phyloP scores from a whole-genome alignment of 2,329 filamentous ascomycete genomes.

The Pezicula neosporulosa region DNA sequence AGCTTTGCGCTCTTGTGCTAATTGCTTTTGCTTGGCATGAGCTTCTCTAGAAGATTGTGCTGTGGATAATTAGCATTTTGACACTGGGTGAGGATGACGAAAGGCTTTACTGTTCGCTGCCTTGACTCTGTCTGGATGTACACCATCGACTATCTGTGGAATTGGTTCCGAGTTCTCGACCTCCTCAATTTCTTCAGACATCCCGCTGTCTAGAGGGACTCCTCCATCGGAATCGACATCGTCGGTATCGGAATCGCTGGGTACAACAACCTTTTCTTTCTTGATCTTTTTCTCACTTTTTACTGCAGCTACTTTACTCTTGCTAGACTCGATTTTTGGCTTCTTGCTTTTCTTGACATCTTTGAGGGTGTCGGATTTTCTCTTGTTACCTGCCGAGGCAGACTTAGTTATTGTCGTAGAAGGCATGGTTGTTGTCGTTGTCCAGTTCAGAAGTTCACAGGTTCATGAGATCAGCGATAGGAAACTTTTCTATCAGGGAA shows the following conservation, averaged over 20 bases:
- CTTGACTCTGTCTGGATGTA: slow-evolving; percentile 30
- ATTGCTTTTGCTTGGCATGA: slow-evolving; percentile 87
- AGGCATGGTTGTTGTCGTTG: slow-evolving; percentile 22
- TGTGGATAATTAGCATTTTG: slow-evolving; percentile 25
- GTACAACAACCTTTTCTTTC: slow-evolving; percentile 35
- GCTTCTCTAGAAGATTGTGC: slow-evolving; percentile 75
- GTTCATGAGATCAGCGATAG: no score
- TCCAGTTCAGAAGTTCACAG: no score
- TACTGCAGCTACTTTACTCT: slow-evolving; percentile 16
- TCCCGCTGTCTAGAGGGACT: slow-evolving; percentile 11
- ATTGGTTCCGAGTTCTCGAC: slow-evolving; percentile 32
- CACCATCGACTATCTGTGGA: slow-evolving; percentile 26
- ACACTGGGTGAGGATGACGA: slow-evolving; percentile 33
- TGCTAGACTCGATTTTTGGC: slow-evolving; percentile 34
- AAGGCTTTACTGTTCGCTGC: slow-evolving; percentile 22
- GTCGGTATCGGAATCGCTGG: slow-evolving; percentile 34
- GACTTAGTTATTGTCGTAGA: slow-evolving; percentile 37
- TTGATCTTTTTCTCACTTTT: slow-evolving; percentile 26
- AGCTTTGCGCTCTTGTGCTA: slow-evolving; percentile 84
- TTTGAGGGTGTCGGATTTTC: slow-evolving; percentile 50
- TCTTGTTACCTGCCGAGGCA: slow-evolving; percentile 47
- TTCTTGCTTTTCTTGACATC: slow-evolving; percentile 48
- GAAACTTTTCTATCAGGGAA: no score
- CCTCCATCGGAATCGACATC: slow-evolving; percentile 30
- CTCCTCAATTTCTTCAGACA: slow-evolving; percentile 26